Conservation (phyloP, 2,329 filamentous ascomycete species). For the Colletotrichum liaoningense region DNA sequence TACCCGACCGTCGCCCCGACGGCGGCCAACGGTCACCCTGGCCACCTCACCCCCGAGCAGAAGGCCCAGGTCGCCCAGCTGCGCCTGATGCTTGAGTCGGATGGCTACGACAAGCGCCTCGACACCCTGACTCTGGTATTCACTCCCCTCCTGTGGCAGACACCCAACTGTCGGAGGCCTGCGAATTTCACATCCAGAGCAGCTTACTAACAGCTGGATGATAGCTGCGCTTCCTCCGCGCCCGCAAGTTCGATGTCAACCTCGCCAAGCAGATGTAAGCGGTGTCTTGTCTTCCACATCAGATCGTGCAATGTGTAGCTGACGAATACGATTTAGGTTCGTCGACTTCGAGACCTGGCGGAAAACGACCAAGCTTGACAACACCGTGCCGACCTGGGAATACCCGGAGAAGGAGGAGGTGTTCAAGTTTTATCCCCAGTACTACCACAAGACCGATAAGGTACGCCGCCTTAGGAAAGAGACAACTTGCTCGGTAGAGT, state of each 20-base stretch:
- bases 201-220: conserved; percentile 32
- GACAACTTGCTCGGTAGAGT: no score
- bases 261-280: conserved; percentile 85
- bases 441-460: conserved; percentile 98
- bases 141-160: conserved; percentile 20
- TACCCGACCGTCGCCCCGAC: conserved; percentile 84
- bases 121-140: conserved; percentile 92
- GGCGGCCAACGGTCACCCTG: conserved; percentile 81
- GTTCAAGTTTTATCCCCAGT: conserved; percentile 95
- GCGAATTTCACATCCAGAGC: neutral
- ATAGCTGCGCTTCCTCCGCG: conserved; percentile 89
- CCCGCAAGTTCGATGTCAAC: conserved; percentile 93
- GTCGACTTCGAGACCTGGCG: conserved; percentile 92
- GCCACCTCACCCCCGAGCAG: conserved; percentile 86
- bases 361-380: conserved; percentile 85
- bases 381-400: conserved; percentile 83
- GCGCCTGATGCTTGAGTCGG: conserved; percentile 83
- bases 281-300: neutral
- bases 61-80: conserved; percentile 91
- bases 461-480: conserved; percentile 49
- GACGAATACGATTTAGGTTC: conserved; percentile 73
- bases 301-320: neutral
- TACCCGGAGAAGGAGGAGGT: conserved; percentile 88
- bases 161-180: neutral
- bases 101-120: conserved; percentile 84